phyloP scores from a whole-genome alignment of 2,329 filamentous ascomycete species.

The Coniochaeta sp. region DNA sequence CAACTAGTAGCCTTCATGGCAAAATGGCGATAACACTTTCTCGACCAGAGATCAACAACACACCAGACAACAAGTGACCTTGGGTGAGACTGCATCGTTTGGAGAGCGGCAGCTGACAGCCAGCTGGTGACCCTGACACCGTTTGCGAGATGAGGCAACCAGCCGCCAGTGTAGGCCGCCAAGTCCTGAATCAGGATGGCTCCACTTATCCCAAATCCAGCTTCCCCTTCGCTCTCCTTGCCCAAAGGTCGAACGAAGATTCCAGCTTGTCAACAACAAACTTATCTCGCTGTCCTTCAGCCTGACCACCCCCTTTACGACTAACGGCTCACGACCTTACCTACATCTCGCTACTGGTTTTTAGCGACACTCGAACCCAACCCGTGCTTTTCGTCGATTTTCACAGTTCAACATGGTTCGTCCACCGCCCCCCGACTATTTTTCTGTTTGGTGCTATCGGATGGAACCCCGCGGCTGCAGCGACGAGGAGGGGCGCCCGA shows the following conservation, averaged over 20 bases:
- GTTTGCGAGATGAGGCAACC: not conserved
- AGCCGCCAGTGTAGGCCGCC: not conserved
- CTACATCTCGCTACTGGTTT: conserved; percentile 1
- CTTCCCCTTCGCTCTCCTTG: not conserved
- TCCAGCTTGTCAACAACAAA: not conserved
- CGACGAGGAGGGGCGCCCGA: not conserved
- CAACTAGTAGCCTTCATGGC: too few species aligned
- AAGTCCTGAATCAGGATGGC: not conserved
- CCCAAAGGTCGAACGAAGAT: not conserved
- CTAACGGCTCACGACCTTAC: not conserved
- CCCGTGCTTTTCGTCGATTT: conserved; percentile 4
- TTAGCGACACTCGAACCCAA: conserved; percentile 5
- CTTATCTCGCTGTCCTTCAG: not conserved
- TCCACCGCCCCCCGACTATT: conserved; percentile 1
- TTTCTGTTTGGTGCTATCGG: not conserved
- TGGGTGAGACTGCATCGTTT: too few species aligned
- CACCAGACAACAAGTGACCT: too few species aligned
- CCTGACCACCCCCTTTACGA: not conserved
- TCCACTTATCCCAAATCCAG: not conserved
- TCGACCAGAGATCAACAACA: too few species aligned
- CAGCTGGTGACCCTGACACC: not conserved
- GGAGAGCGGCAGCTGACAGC: not conserved
- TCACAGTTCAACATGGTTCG: conserved; percentile 10
- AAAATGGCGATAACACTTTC: too few species aligned
- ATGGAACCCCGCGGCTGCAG: conserved; percentile 3